Percentiles rank a stretch among this genome's conserved stretches.
phyloP scores from a whole-genome alignment of 2,329 filamentous ascomycete genomes.

The Penicillium sclerotiorum region DNA sequence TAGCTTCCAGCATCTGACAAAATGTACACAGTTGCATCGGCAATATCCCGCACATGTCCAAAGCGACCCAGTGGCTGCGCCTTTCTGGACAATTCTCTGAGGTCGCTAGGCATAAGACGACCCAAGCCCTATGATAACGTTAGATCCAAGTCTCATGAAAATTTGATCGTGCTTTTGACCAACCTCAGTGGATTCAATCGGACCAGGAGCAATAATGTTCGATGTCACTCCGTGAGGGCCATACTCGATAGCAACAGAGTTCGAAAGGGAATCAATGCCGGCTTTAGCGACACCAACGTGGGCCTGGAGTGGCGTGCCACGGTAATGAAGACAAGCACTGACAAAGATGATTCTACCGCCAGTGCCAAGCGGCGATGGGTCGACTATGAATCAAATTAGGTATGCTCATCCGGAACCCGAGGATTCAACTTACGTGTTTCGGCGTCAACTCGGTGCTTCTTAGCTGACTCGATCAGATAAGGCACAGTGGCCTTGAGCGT shows the following conservation, averaged over 20 bases:
- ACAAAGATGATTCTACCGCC: conserved; percentile 88
- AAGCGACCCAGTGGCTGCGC: conserved; percentile 72
- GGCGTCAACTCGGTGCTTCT: conserved; percentile 62
- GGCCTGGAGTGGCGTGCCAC: conserved; percentile 79
- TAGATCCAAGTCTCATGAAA: not conserved
- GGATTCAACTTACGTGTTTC: conserved; percentile 47
- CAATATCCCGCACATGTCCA: conserved; percentile 83
- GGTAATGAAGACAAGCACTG: conserved; percentile 89
- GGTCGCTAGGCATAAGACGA: conserved; percentile 59
- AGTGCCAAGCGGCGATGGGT: conserved; percentile 54
- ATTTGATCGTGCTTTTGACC: not conserved
- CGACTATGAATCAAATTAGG: conserved; percentile 20
- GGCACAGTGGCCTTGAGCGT: conserved; percentile 90
- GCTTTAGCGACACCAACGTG: conserved; percentile 94
- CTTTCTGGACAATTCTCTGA: conserved; percentile 50
- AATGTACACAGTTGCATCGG: conserved; percentile 86
- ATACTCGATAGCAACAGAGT: conserved; percentile 81
- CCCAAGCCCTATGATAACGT: conserved; percentile 60
- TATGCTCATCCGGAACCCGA: not conserved
- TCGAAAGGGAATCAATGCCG: conserved; percentile 81
- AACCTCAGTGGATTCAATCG: conserved; percentile 78
- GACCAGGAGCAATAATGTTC: conserved; percentile 87
- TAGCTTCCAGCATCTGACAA: conserved; percentile 85
- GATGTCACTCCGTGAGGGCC: conserved; percentile 83
- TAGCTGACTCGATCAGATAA: conserved; percentile 74